Conservation (phyloP, 1,284 basidiomycete species). For the Puccinia sorghi region DNA sequence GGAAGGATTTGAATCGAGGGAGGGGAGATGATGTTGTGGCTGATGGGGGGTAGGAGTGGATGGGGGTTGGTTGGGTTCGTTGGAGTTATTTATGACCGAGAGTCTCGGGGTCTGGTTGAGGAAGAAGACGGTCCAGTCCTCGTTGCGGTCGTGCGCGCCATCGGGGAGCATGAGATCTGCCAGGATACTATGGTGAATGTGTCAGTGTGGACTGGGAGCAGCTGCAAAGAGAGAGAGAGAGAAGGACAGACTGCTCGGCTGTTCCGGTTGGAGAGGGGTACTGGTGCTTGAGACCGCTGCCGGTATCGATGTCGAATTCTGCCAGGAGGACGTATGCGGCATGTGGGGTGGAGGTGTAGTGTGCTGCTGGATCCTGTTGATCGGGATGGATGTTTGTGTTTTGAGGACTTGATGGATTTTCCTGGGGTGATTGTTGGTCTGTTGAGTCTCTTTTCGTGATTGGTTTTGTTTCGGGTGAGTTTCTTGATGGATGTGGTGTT, state of each 20-base stretch:
- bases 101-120: slow-evolving; percentile 87
- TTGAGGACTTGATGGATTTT: no score
- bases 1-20: not conserved
- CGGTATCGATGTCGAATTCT: slow-evolving; percentile 91
- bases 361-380: not conserved
- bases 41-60: slow-evolving; percentile 2
- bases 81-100: slow-evolving; percentile 75
- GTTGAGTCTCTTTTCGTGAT: no score
- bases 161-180: slow-evolving; percentile 98
- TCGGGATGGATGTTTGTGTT: not conserved
- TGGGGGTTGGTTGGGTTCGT: slow-evolving; percentile 57
- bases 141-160: slow-evolving; percentile 86
- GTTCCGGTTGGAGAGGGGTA: slow-evolving; percentile 87
- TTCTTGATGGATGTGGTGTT: not conserved
- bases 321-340: slow-evolving; percentile 89
- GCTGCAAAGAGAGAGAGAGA: not conserved
- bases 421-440: no score
- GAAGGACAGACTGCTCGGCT: slow-evolving; percentile 74
- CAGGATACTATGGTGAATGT: slow-evolving; percentile 67
- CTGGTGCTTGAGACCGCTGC: slow-evolving; percentile 74
- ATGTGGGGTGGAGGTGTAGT: slow-evolving; percentile 63
- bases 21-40: not conserved
- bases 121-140: slow-evolving; percentile 99
- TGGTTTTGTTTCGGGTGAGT: not conserved
- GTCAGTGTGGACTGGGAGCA: not conserved